Conservation (phyloP, 371 early-diverging fungal genomes). For the Zychaea mexicana region DNA sequence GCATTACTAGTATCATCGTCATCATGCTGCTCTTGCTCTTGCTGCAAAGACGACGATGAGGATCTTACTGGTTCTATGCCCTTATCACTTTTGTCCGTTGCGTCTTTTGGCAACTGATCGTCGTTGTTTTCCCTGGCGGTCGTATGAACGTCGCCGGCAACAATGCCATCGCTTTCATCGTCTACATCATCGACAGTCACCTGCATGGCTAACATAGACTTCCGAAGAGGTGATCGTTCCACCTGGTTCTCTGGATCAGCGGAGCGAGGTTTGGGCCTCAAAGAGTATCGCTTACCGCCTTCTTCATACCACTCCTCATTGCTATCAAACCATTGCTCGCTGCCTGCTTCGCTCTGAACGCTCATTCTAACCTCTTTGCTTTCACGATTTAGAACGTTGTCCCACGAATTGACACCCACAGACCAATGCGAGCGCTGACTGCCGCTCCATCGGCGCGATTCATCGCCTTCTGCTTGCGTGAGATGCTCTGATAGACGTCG, state of each 20-base stretch:
- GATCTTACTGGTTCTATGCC: not conserved
- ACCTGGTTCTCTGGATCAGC: not conserved
- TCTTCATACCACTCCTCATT: slow-evolving; percentile 15
- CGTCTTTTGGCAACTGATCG: no score
- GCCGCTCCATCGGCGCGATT: slow-evolving; percentile 26
- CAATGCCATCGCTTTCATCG: not conserved
- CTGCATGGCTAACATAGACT: not conserved
- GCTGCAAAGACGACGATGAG: not conserved
- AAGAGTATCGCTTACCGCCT: not conserved
- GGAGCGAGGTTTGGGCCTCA: not conserved
- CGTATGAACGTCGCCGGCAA: no score
- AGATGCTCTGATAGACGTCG: not conserved
- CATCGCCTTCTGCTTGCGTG: slow-evolving; percentile 6
- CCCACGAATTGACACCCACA: slow-evolving; percentile 24
- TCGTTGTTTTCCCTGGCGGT: no score
- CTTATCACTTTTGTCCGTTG: not conserved
- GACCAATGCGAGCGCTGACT: slow-evolving; percentile 42
- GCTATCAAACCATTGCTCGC: slow-evolving; percentile 21
- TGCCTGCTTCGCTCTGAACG: slow-evolving; percentile 15
- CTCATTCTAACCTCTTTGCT: not conserved
- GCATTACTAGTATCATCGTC: not conserved
- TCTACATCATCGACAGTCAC: not conserved
- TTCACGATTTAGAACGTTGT: slow-evolving; percentile 20
- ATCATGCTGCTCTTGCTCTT: not conserved
- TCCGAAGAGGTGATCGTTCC: slow-evolving; percentile 1